These are phyloP conservation scores for Antrodiella citrinella DNA, from an alignment of 768 basidiomycete genomes.

Conservation along the genomic window DNA sequence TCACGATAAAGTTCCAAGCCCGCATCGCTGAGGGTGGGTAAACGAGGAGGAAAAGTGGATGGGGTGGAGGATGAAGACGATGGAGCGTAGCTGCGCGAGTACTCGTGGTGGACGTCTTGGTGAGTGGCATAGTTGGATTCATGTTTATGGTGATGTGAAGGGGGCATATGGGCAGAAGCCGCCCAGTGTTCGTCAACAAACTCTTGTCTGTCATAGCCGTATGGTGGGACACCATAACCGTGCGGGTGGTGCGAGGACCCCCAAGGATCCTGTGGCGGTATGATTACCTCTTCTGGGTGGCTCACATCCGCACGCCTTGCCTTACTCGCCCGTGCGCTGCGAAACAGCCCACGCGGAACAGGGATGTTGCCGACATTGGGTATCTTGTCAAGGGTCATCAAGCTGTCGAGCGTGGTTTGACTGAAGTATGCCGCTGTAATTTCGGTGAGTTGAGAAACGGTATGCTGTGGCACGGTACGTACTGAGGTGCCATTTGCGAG, in stretches of 20 bases:
- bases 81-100: constrained; percentile 1
- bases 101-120: neutral
- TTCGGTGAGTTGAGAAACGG: neutral
- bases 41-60: neutral
- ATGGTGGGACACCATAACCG: neutral
- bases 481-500: constrained; percentile 49
- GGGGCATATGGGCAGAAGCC: neutral
- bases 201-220: neutral
- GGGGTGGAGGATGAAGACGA: neutral
- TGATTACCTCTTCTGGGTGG: constrained; percentile 16
- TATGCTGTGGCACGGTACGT: constrained; percentile 14
- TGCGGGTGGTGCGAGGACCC: constrained; percentile 1
- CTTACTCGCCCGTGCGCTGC: constrained; percentile 67
- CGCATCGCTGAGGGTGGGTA: constrained; percentile 6
- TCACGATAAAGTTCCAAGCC: constrained; percentile 15
- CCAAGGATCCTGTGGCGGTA: constrained; percentile 17
- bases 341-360: constrained; percentile 74
- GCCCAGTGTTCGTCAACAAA: constrained; percentile 1
- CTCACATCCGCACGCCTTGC: constrained; percentile 21
- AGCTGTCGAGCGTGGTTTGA: constrained; percentile 62
- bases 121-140: constrained; percentile 1
- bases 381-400: constrained; percentile 66
- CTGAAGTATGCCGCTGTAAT: constrained; percentile 76
- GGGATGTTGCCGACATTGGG: constrained; percentile 54
- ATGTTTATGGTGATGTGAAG: neutral